These are phyloP conservation scores for Avena atlantica DNA, from an alignment of 176 grass and related monocot genomes.

Conservation along the genomic window DNA sequence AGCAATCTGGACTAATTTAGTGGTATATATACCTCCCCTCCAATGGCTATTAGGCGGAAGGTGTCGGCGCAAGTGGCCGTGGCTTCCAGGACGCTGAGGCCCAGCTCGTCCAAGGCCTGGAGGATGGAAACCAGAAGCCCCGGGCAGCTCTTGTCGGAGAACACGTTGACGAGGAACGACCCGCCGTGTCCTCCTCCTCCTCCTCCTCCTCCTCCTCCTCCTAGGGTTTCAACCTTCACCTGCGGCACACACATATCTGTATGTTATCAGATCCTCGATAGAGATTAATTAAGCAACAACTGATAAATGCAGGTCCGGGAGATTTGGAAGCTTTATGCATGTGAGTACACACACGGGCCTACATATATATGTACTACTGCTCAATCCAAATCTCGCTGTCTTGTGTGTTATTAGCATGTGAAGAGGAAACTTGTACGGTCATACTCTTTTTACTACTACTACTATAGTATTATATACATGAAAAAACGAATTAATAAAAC, in stretches of 20 bases:
- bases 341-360: neutral
- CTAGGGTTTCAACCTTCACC: slow-evolving; percentile 93
- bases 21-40: slow-evolving; percentile 64
- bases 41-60: slow-evolving; percentile 77
- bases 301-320: neutral
- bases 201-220: neutral
- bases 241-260: slow-evolving; percentile 21
- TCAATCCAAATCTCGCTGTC: slow-evolving; percentile 18
- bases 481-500: neutral
- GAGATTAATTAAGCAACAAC: slow-evolving; percentile 3
- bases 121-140: slow-evolving; percentile 88
- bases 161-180: slow-evolving; percentile 81
- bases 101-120: slow-evolving; percentile 85
- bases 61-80: slow-evolving; percentile 80
- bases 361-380: neutral
- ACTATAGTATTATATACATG: neutral
- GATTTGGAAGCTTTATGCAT: slow-evolving; percentile 28
- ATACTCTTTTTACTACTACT: neutral
- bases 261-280: neutral
- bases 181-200: slow-evolving; percentile 27
- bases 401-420: neutral
- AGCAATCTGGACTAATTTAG: neutral
- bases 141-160: slow-evolving; percentile 77
- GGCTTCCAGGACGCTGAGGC: slow-evolving; percentile 83
- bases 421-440: neutral